Conservation (phyloP, 306 rosid genomes). For the Lagenaria siceraria region DNA sequence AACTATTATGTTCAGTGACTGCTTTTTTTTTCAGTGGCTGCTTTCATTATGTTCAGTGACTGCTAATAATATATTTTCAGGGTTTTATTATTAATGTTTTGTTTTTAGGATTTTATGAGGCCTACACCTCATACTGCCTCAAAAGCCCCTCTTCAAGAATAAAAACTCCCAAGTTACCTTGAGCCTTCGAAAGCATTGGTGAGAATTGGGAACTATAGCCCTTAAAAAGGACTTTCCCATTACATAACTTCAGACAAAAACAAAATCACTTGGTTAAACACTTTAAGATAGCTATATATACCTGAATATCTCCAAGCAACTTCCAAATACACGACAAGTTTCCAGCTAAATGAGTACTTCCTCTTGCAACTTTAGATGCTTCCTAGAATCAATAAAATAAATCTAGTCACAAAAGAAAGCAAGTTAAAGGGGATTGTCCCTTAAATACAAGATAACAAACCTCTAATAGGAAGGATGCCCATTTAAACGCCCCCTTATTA, state of each 20-base stretch:
- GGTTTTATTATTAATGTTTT: neutral
- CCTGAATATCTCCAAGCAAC: slow-evolving; percentile 82
- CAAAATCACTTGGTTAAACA: neutral
- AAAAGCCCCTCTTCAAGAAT: neutral
- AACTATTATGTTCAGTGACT: neutral
- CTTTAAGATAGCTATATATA: slow-evolving; percentile 4
- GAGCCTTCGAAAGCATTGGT: neutral
- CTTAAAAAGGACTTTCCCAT: neutral
- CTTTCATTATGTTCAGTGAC: neutral
- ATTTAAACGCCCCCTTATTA: slow-evolving; percentile 59
- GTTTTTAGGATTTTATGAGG: neutral
- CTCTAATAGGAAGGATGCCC: slow-evolving; percentile 76
- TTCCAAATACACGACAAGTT: slow-evolving; percentile 77
- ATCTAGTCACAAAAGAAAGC: neutral
- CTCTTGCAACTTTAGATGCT: slow-evolving; percentile 55
- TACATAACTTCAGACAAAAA: neutral
- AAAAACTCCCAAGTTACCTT: neutral
- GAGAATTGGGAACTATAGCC: neutral
- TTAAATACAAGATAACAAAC: slow-evolving; percentile 25
- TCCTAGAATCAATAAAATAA: slow-evolving; percentile 41
- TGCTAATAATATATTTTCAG: neutral
- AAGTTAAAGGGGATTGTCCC: neutral
- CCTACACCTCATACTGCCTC: neutral
- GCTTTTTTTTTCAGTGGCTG: neutral
- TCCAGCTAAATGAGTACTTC: slow-evolving; percentile 38